Conservation (phyloP, 1,284 basidiomycete genomes). For the Leccinum idahoense region DNA sequence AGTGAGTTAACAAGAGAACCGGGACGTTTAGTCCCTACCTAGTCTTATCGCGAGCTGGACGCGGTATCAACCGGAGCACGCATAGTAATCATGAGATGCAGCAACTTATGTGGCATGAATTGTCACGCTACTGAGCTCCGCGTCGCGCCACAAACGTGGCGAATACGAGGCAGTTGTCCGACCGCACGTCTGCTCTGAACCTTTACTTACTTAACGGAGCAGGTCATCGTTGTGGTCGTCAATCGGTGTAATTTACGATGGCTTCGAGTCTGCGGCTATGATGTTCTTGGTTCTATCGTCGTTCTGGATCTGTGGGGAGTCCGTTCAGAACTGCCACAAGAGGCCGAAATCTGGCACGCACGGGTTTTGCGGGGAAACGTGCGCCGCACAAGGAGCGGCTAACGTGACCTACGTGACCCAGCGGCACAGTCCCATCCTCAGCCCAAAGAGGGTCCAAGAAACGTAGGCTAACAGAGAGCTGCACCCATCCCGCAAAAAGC, state of each 20-base stretch:
- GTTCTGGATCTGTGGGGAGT: constrained; percentile 5
- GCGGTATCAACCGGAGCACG: constrained; percentile 4
- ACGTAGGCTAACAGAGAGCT: constrained; percentile 13
- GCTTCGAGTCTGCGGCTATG: constrained; percentile 21
- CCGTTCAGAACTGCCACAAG: constrained; percentile 48
- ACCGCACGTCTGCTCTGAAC: constrained; percentile 8
- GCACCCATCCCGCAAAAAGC: constrained; percentile 15
- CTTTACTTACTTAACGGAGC: constrained; percentile 7
- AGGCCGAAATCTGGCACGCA: constrained; percentile 48
- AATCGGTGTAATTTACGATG: constrained; percentile 21
- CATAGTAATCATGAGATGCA: constrained; percentile 2
- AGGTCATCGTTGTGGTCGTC: constrained; percentile 3
- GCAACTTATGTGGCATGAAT: constrained; percentile 2
- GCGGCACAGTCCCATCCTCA: constrained; percentile 10
- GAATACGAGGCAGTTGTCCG: constrained; percentile 21
- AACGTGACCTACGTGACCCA: constrained; percentile 8
- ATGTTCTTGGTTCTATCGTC: not conserved
- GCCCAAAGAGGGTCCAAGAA: constrained; percentile 12
- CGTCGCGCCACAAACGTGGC: constrained; percentile 19
- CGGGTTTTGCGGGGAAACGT: constrained; percentile 56
- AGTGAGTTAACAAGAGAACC: not conserved
- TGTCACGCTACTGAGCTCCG: constrained; percentile 4
- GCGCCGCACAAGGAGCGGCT: constrained; percentile 41
- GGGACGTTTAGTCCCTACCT: not conserved
- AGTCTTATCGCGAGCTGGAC: constrained; percentile 18